Evolutionary conservation across 768 basidiomycete genomes (phyloP).

Genomic region (Xanthoconium purpureum): DNA sequence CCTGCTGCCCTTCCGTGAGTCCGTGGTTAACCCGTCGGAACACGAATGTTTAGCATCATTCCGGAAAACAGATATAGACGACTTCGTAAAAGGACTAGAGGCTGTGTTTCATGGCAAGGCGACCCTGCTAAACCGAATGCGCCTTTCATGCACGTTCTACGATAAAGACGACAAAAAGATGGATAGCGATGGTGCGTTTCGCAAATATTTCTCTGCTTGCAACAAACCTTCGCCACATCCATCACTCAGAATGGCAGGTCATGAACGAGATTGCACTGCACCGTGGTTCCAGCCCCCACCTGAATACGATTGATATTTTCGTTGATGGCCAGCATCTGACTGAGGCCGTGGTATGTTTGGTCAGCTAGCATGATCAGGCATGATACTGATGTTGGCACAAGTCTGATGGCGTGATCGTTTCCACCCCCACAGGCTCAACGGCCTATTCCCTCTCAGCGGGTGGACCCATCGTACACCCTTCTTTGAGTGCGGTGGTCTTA

Average conservation of each 20-base stretch:
- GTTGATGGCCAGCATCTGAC: constrained; percentile 95
- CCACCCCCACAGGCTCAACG: constrained; percentile 94
- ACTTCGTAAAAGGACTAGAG: constrained; percentile 75
- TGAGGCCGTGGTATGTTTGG: constrained; percentile 79
- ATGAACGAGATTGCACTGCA: constrained; percentile 97
- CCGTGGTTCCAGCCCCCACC: constrained; percentile 85
- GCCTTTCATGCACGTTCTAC: constrained; percentile 77
- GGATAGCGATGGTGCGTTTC: constrained; percentile 53
- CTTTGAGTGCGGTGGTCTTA: constrained; percentile 81
- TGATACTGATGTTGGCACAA: constrained; percentile 31
- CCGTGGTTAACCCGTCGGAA: neutral
- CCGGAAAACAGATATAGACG: constrained; percentile 70
- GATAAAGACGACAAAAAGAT: constrained; percentile 57
- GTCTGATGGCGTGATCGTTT: constrained; percentile 93
- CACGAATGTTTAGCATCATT: neutral
- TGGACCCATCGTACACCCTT: constrained; percentile 94
- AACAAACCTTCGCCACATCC: neutral
- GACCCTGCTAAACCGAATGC: constrained; percentile 85
- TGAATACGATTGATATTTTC: constrained; percentile 91
- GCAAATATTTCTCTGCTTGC: neutral
- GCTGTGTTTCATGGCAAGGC: constrained; percentile 78
- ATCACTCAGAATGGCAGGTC: constrained; percentile 77
- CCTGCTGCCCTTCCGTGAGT: constrained; percentile 87
- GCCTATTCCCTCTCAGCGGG: constrained; percentile 95
- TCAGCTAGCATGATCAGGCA: constrained; percentile 6